Conservation (phyloP, 371 early-diverging fungal genomes). For the Cokeromyces recurvatus region DNA sequence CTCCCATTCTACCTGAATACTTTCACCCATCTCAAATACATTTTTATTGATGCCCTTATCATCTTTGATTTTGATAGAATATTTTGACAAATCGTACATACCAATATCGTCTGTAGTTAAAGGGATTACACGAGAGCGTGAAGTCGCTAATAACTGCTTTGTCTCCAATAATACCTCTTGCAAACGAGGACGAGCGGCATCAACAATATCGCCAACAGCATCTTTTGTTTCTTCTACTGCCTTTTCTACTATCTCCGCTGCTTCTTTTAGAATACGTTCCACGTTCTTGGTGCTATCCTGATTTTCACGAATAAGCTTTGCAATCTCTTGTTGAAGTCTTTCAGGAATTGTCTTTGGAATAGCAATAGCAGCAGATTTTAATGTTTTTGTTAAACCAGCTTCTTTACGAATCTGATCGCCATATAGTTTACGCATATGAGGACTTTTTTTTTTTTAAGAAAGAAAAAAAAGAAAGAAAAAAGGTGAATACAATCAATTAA, state of each 20-base stretch:
- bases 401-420: conserved; percentile 74
- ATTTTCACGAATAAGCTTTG: conserved; percentile 32
- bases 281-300: conserved; percentile 46
- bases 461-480: background rate
- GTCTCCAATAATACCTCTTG: conserved; percentile 61
- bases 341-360: conserved; percentile 26
- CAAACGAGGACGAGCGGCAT: conserved; percentile 46
- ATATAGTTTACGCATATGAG: conserved; percentile 81
- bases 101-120: conserved; percentile 45
- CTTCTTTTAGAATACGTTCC: conserved; percentile 53
- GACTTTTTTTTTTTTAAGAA: too few species aligned
- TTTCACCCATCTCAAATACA: conserved; percentile 62
- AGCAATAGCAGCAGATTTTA: conserved; percentile 37
- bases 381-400: conserved; percentile 67
- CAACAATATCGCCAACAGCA: conserved; percentile 51
- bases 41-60: conserved; percentile 6
- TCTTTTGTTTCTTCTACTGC: conserved; percentile 56
- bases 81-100: conserved; percentile 47
- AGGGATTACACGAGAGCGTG: conserved; percentile 38
- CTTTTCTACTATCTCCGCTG: conserved; percentile 54
- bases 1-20: conserved; percentile 66
- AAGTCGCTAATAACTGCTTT: conserved; percentile 44
- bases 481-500: background rate
- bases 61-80: conserved; percentile 29
- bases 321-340: conserved; percentile 30